Percentiles rank a stretch among this genome's conserved stretches.
phyloP scores from a whole-genome alignment of 177 flowering plant species.

The Vitis hybrid region DNA sequence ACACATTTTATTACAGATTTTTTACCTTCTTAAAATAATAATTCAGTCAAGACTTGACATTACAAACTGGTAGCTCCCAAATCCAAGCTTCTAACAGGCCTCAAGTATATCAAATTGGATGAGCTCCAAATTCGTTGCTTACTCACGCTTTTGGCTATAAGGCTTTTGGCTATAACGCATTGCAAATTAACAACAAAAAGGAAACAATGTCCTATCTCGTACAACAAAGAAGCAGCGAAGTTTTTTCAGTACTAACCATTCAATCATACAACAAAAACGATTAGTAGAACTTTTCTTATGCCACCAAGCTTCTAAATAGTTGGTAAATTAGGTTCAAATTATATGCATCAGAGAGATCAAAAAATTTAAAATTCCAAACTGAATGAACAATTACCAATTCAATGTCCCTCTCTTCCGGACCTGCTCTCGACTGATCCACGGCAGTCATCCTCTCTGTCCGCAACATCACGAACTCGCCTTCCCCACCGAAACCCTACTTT shows the following conservation, averaged over 20 bases:
- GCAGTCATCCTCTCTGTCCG: slow-evolving; percentile 6
- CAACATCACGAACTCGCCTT: neutral
- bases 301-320: neutral
- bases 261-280: neutral
- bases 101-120: neutral
- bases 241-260: too few relatives aligned
- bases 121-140: neutral
- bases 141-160: neutral
- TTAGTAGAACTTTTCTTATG: neutral
- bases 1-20: too few relatives aligned
- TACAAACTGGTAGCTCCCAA: neutral
- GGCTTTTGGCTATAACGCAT: slow-evolving; percentile 1
- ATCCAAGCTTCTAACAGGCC: neutral
- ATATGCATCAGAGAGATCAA: neutral
- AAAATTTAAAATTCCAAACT: neutral
- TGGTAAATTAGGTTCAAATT: too few relatives aligned
- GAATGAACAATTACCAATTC: slow-evolving; percentile 17
- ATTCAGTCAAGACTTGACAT: too few relatives aligned
- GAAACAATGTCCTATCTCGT: too few relatives aligned
- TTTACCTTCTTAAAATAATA: too few relatives aligned
- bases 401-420: slow-evolving; percentile 20
- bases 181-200: slow-evolving; percentile 1
- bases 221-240: neutral
- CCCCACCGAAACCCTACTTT: neutral
- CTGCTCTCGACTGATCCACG: slow-evolving; percentile 17